Evolutionary conservation across 2,329 filamentous ascomycete genomes (phyloP).

Genomic region (Fusarium circinatum): DNA sequence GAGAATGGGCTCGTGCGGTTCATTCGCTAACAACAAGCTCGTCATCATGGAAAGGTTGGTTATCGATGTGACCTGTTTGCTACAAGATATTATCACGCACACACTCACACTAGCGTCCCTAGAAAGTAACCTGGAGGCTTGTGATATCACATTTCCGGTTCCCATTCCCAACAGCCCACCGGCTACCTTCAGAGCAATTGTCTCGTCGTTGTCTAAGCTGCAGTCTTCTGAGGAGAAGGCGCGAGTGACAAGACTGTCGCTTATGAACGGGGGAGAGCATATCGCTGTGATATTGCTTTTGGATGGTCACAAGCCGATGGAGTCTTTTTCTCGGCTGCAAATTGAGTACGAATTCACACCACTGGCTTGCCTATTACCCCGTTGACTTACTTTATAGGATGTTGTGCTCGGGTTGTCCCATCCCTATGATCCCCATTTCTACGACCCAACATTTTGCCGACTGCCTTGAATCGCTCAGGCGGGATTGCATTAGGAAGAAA

Average conservation of each 20-base stretch:
- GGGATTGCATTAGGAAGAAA: constrained; percentile 29
- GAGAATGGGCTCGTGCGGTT: constrained; percentile 49
- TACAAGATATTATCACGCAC: background rate
- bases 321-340: constrained; percentile 56
- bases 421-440: constrained; percentile 57
- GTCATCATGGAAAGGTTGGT: constrained; percentile 44
- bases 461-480: constrained; percentile 52
- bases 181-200: constrained; percentile 50
- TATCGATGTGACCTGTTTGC: background rate
- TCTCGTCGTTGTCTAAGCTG: constrained; percentile 54
- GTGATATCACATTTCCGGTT: constrained; percentile 59
- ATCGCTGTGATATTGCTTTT: constrained; percentile 59
- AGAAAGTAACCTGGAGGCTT: constrained; percentile 56
- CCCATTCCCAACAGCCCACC: background rate
- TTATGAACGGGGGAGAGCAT: constrained; percentile 53
- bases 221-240: constrained; percentile 41
- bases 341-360: constrained; percentile 47
- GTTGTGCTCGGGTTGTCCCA: constrained; percentile 45
- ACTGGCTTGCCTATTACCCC: background rate
- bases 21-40: constrained; percentile 36
- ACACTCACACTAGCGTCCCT: constrained; percentile 1
- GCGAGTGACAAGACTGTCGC: constrained; percentile 54
- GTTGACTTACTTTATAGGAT: constrained; percentile 38
- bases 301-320: constrained; percentile 45
- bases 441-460: constrained; percentile 49